Conservation (phyloP, 2,329 filamentous ascomycete genomes). For the Volutella citrinella region DNA sequence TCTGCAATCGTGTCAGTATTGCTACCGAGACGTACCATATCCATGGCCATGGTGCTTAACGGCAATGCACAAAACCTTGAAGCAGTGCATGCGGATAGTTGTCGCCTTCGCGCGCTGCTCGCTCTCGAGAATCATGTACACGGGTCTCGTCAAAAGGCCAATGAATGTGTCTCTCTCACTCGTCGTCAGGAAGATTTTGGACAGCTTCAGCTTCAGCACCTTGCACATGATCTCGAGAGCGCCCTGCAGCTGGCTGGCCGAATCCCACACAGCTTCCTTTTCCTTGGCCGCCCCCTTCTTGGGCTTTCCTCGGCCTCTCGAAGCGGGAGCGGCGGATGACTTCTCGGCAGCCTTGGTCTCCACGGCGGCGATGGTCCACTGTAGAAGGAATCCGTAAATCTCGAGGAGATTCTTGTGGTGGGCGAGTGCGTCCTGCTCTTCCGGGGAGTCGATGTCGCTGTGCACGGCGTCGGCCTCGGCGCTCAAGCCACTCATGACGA, state of each 20-base stretch:
- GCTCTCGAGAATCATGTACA: slow-evolving; percentile 92
- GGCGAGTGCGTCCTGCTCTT: slow-evolving; percentile 82
- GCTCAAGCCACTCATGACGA: slow-evolving; percentile 81
- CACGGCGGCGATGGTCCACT: slow-evolving; percentile 94
- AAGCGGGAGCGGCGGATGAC: slow-evolving; percentile 63
- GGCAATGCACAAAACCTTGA: slow-evolving; percentile 94
- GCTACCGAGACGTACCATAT: slow-evolving; percentile 63
- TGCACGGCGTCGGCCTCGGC: slow-evolving; percentile 83
- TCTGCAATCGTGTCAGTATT: not conserved
- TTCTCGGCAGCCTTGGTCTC: slow-evolving; percentile 94
- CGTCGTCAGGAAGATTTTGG: slow-evolving; percentile 91
- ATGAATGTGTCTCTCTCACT: slow-evolving; percentile 96
- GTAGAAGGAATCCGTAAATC: slow-evolving; percentile 88
- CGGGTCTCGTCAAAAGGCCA: slow-evolving; percentile 82
- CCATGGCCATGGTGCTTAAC: slow-evolving; percentile 97
- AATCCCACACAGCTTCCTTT: slow-evolving; percentile 87
- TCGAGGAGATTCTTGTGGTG: slow-evolving; percentile 92
- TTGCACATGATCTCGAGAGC: slow-evolving; percentile 95
- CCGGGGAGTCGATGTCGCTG: slow-evolving; percentile 77
- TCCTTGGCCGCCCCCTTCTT: slow-evolving; percentile 78
- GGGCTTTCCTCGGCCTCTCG: slow-evolving; percentile 69
- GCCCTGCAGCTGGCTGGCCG: slow-evolving; percentile 78
- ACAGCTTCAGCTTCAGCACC: slow-evolving; percentile 86
- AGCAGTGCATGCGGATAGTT: slow-evolving; percentile 90
- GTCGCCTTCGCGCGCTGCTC: slow-evolving; percentile 89